Base-by-base conservation (phyloP, 768 basidiomycete genomes). In the Agaricus subrufescens region DNA sequence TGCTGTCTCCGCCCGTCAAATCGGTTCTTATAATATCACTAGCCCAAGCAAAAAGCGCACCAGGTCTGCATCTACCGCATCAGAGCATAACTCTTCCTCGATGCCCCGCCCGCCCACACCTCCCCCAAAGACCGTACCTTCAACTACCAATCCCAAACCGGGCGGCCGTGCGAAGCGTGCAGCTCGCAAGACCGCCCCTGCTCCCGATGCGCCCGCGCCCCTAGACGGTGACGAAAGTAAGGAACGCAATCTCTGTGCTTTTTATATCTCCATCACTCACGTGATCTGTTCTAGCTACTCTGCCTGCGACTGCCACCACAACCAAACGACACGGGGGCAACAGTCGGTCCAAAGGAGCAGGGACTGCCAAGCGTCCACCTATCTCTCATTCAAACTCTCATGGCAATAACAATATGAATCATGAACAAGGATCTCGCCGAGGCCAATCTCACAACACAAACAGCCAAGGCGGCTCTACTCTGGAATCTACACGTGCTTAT, bases 61-160 rank as follows among this genome's bases (percentile, higher is more conserved):
- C 30, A 78, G 89, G 71, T 92, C 90, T 43, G 80, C 83, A 46
- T 91, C 90, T 29, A 84, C 79, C 39, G 74, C 76, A 4, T 91
- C 89, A 40, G 86, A 91, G 66, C 79, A 71, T 29, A 73, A 75
- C 54, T 71, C 65, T 45, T 69, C 75, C 39, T 67, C 69, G 19
- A 68, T 67, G 40, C 68, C 71, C 15, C 72, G 71, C 47, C 73
- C 73, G 4, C 56, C 59, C 67, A 30, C 67, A 62, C 54, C 62
- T 52, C 56, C 67, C 34, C 62, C 64, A 44, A 73, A 71, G 63
- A 2, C 40, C 3, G 19, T 19, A 25, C 54, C 71, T 15, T 62
- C 71, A 11, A 66, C 43, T 15, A 37, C 72, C n/a, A 66, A 66
- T 19, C 58, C 67, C 29, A 74, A 73, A 62, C 58, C 65, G 42